Evolutionary conservation across 1,284 basidiomycete species (phyloP).

Genomic region (Cutaneotrichosporon cavernicola): DNA sequence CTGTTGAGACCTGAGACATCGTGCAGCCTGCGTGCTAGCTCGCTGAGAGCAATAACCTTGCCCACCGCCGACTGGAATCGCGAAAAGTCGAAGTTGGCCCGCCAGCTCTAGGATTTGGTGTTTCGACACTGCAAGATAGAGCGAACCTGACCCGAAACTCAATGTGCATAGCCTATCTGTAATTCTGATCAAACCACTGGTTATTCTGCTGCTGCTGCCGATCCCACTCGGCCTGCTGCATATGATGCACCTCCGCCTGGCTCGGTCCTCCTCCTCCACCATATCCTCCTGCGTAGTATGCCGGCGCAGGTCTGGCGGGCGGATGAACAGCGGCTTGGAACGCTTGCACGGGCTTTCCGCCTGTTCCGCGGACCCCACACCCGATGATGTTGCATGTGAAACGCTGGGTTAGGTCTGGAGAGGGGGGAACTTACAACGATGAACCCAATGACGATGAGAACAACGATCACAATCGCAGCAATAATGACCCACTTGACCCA

Average conservation of each 20-base stretch:
- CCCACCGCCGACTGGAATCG: too few species aligned
- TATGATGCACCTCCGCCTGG: background rate
- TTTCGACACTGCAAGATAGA: too few species aligned
- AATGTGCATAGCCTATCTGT: background rate
- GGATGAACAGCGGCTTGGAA: too few species aligned
- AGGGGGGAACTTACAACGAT: background rate
- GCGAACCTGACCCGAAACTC: background rate
- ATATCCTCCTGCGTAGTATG: background rate
- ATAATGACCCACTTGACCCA: background rate
- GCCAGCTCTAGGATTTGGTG: too few species aligned
- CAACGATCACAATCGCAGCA: background rate
- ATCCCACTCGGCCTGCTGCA: background rate
- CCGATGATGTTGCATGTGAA: background rate
- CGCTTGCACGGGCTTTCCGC: too few species aligned
- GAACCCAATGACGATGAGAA: background rate
- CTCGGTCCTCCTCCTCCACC: background rate
- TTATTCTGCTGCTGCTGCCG: constrained; percentile 1
- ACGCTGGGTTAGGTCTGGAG: background rate
- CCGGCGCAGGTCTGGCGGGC: background rate
- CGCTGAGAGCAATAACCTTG: too few species aligned
- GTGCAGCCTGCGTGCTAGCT: too few species aligned
- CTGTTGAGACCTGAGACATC: too few species aligned
- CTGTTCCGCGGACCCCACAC: too few species aligned
- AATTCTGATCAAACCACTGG: background rate
- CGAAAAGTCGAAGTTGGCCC: too few species aligned